phyloP scores from a whole-genome alignment of 2,329 filamentous ascomycete species.

The Aspergillus oerlinghausenensis region DNA sequence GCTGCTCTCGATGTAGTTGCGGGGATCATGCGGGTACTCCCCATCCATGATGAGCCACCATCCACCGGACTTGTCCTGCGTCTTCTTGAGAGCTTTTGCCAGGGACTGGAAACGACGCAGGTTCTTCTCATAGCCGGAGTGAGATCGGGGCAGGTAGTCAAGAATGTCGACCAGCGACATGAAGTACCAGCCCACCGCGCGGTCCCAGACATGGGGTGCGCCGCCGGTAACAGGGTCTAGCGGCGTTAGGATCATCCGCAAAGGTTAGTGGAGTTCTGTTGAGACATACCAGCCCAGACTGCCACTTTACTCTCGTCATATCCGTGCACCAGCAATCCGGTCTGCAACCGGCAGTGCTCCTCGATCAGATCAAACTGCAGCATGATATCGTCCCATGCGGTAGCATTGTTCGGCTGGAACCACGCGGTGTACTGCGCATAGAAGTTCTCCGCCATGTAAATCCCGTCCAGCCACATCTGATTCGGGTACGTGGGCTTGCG shows the following conservation, averaged over 20 bases:
- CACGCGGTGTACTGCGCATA: conserved; percentile 12
- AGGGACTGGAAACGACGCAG: conserved; percentile 11
- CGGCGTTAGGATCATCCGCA: neutral
- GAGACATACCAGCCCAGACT: conserved; percentile 12
- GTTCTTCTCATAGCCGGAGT: conserved; percentile 7
- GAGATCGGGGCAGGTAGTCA: conserved; percentile 9
- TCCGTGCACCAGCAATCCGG: conserved; percentile 8
- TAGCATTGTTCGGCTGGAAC: conserved; percentile 10
- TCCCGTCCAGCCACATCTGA: conserved; percentile 16
- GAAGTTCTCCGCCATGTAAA: conserved; percentile 14
- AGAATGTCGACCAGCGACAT: conserved; percentile 12
- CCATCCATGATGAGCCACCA: conserved; percentile 14
- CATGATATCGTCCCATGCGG: conserved; percentile 14
- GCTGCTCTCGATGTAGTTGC: conserved; percentile 16
- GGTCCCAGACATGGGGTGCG: conserved; percentile 10
- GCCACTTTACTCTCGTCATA: conserved; percentile 10
- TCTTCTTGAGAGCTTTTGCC: conserved; percentile 5
- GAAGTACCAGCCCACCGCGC: conserved; percentile 15
- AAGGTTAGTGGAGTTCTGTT: neutral
- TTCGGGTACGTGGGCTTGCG: conserved; percentile 13
- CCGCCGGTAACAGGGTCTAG: conserved; percentile 11
- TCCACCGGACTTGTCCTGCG: conserved; percentile 10
- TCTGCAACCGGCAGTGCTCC: conserved; percentile 4
- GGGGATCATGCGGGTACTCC: conserved; percentile 6
- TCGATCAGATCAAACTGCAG: conserved; percentile 14